phyloP scores from a whole-genome alignment of 306 rosid genomes.

The Comarum palustre region DNA sequence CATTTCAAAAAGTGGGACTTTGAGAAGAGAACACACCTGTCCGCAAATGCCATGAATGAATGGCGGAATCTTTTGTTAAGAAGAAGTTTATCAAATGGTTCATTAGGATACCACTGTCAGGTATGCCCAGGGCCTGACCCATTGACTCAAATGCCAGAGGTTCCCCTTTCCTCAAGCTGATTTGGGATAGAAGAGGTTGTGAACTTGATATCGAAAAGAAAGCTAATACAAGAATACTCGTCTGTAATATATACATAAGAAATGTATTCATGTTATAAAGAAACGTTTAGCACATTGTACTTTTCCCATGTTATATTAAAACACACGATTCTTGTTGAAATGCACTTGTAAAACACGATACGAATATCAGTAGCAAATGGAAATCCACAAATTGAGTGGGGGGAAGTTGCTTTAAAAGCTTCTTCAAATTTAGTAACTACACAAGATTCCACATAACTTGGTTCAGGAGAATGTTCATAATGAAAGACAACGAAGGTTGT shows the following conservation, averaged over 20 bases:
- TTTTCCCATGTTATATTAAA: too few relatives aligned
- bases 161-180: constrained; percentile 81
- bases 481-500: constrained; percentile 28
- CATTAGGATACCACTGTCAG: constrained; percentile 83
- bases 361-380: not conserved
- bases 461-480: constrained; percentile 18
- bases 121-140: constrained; percentile 96
- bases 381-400: not conserved
- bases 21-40: constrained; percentile 53
- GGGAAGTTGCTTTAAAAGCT: not conserved
- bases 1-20: constrained; percentile 9
- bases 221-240: constrained; percentile 73
- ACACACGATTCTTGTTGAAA: not conserved
- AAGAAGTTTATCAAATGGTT: constrained; percentile 86
- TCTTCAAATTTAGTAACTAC: constrained; percentile 13
- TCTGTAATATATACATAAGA: constrained; percentile 50
- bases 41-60: constrained; percentile 91
- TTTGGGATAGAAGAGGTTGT: constrained; percentile 90
- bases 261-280: constrained; percentile 31
- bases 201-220: constrained; percentile 92
- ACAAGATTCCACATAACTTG: constrained; percentile 27
- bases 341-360: not conserved
- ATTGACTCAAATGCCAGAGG: constrained; percentile 64
- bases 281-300: not conserved
- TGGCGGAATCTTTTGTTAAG: constrained; percentile 73